Conservation (phyloP, 2,329 filamentous ascomycete genomes). For the Nemania serpens region DNA sequence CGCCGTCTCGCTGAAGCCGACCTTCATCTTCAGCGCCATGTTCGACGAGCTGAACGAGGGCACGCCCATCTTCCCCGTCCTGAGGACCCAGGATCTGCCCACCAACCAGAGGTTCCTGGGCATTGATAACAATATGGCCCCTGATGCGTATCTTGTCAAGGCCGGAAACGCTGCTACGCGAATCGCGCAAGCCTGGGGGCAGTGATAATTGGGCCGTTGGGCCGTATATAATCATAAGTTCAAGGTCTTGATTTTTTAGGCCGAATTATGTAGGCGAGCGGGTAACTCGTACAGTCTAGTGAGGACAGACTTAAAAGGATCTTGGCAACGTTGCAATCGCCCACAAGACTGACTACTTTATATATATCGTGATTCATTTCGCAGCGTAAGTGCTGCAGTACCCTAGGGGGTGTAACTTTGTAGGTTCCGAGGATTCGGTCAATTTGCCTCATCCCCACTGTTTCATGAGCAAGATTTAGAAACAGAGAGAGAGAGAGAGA, state of each 20-base stretch:
- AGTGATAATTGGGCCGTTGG: constrained; percentile 4
- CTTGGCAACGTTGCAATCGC: no score
- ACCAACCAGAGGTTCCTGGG: constrained; percentile 35
- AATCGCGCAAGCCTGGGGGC: constrained; percentile 24
- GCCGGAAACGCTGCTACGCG: constrained; percentile 29
- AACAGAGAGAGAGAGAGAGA: no score
- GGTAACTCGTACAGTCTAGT: constrained; percentile 12
- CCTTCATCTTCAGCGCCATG: constrained; percentile 37
- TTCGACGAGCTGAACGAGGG: constrained; percentile 38
- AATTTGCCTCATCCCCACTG: no score
- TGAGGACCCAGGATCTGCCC: constrained; percentile 31
- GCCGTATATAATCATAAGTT: background rate
- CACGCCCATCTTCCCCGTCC: constrained; percentile 33
- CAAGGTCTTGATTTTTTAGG: no score
- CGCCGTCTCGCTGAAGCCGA: constrained; percentile 33
- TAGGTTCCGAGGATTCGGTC: no score
- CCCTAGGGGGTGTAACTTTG: no score
- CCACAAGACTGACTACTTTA: no score
- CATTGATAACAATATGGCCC: constrained; percentile 33
- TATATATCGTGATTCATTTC: no score
- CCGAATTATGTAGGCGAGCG: constrained; percentile 1
- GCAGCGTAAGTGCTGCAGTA: no score
- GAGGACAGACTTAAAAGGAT: no score
- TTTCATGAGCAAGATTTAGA: no score
- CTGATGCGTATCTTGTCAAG: constrained; percentile 32